Conservation (phyloP, 2,329 filamentous ascomycete species). For the Botrytis galanthina region DNA sequence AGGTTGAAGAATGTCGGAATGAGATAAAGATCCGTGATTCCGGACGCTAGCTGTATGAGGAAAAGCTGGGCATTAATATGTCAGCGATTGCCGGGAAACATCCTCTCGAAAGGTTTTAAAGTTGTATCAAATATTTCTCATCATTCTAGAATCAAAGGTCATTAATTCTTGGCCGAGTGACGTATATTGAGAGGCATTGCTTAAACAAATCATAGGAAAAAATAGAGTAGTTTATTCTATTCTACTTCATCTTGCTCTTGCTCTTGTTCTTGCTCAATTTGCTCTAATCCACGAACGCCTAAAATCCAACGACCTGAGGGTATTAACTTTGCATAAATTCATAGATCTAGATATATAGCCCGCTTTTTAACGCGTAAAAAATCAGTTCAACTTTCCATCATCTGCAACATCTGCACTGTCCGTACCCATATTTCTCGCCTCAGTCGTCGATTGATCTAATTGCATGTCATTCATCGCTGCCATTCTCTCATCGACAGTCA, state of each 20-base stretch:
- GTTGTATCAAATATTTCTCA: background rate
- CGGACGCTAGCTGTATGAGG: background rate
- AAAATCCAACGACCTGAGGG: constrained; percentile 12
- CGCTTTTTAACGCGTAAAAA: background rate
- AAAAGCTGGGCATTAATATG: background rate
- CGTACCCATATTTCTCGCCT: background rate
- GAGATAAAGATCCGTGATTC: constrained; percentile 13
- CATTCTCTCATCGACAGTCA: constrained; percentile 56
- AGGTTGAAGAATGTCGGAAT: background rate
- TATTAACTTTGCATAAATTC: constrained; percentile 15
- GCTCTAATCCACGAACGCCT: constrained; percentile 4
- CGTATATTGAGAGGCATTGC: background rate
- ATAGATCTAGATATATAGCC: background rate
- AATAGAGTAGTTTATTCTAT: background rate
- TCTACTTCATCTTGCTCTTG: background rate
- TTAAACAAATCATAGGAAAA: background rate
- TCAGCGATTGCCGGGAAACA: background rate
- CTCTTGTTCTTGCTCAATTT: background rate
- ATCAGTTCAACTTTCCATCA: constrained; percentile 8
- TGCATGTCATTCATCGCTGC: constrained; percentile 28
- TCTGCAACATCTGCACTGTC: constrained; percentile 3
- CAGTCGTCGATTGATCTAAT: background rate
- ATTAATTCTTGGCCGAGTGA: background rate
- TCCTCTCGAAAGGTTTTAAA: background rate
- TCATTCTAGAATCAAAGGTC: background rate